Evolutionary conservation across 192 early-diverging fungal species (phyloP), one percentile per base, ranked within the genome.

Genomic region (Martensiomyces pterosporus): DNA sequence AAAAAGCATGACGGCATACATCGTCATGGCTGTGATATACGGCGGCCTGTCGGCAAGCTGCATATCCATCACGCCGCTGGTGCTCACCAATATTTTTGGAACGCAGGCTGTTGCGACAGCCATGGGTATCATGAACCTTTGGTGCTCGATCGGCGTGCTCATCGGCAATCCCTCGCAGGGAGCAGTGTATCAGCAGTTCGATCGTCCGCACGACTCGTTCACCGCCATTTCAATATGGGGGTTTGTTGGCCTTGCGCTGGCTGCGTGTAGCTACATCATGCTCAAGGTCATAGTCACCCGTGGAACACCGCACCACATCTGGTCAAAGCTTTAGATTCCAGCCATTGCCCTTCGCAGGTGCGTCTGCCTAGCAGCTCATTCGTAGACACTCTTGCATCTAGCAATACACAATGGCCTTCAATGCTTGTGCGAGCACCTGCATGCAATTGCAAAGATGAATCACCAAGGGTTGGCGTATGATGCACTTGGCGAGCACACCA

Each of bases 131-230:
- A 55, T 61, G 40, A 69, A 69, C 25, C 34, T 54, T 45, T 69
- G 58, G 53, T 69, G 66, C 21, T 40, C 66, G 15, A 43, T 61
- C 9, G 66, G 66, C 4, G 58, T 57, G 13, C 54, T 69, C 12
- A 40, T 69, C 23, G 66, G 66, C 18, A 69, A 69, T 19, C 66
- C 66, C 9, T 57, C 66, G 18, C 58, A 69, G 32, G 58, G 66
- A 6, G 66, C 66, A 13, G 51, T 69, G n/a, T 69, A 61, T 38
- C 66, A 69, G 33, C 36, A 17, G 9, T 69, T 49, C 15, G 66
- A 69, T 41, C 58, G 58, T 0, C 66, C 66, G 4, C 27, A 51
- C 23, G 25, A 40, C 16, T 43, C 49, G 19, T 69, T 69, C 35
- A 53, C 24, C 4, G 58, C 58, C 21, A 61, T 61, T 23, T 42